phyloP scores from a whole-genome alignment of 2,329 filamentous ascomycete genomes.

The Verticillium nubilum region DNA sequence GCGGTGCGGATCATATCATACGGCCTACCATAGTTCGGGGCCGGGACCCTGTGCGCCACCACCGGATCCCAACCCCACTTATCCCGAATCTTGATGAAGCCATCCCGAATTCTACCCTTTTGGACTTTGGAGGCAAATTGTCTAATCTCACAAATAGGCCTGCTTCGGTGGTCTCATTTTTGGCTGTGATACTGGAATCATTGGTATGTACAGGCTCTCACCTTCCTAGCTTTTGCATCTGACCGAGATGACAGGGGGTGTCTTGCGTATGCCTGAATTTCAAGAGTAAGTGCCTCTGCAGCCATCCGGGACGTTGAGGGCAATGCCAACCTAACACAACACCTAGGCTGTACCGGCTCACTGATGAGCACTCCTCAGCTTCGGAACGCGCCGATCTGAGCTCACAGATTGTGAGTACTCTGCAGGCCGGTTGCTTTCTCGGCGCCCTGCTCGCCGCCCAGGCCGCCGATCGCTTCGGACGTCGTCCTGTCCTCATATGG shows the following conservation, averaged over 20 bases:
- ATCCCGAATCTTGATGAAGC: not conserved
- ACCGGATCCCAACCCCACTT: not conserved
- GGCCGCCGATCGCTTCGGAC: constrained; percentile 31
- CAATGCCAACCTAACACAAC: not conserved
- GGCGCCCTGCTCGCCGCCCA: constrained; percentile 23
- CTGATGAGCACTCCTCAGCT: constrained; percentile 2
- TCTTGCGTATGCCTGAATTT: constrained; percentile 18
- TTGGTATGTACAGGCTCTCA: no score
- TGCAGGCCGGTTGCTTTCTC: constrained; percentile 20
- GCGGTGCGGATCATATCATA: not conserved
- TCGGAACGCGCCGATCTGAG: constrained; percentile 11
- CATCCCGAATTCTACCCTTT: no score
- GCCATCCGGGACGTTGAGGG: no score
- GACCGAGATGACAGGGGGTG: no score
- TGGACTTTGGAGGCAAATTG: no score
- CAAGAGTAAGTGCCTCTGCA: constrained; percentile 1
- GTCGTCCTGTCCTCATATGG: constrained; percentile 33
- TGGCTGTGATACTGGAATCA: constrained; percentile 20
- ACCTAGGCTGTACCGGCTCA: not conserved
- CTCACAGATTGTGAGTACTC: constrained; percentile 12
- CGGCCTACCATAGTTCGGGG: no score
- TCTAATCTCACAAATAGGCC: not conserved
- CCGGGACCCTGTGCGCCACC: no score
- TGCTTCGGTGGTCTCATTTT: constrained; percentile 11
- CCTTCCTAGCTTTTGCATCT: no score